Conservation (phyloP, 2,329 filamentous ascomycete species). For the Elsinoe ampelina region DNA sequence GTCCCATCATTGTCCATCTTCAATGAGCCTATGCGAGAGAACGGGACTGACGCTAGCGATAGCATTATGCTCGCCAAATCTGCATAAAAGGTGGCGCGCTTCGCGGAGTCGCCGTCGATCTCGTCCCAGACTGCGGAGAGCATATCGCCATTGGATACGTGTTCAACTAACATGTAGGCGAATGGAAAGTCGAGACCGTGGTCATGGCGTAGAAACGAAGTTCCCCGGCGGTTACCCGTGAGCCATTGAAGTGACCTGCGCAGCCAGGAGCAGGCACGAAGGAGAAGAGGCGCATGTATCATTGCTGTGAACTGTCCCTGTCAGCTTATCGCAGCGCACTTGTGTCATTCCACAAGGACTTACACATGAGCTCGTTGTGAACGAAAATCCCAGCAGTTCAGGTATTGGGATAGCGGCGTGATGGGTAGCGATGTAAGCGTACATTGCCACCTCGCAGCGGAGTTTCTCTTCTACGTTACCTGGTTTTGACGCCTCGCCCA, state of each 20-base stretch:
- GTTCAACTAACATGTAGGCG: too few species aligned
- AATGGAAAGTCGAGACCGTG: too few species aligned
- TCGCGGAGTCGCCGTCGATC: too few species aligned
- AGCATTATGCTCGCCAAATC: too few species aligned
- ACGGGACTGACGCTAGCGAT: too few species aligned
- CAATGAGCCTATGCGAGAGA: too few species aligned
- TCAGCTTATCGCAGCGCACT: neutral
- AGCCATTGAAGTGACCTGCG: neutral
- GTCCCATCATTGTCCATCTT: too few species aligned
- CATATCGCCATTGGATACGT: too few species aligned
- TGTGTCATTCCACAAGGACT: neutral
- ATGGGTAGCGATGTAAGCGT: slow-evolving; percentile 31
- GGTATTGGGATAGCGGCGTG: slow-evolving; percentile 32
- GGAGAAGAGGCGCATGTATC: neutral
- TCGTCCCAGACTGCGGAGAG: too few species aligned
- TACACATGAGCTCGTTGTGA: neutral
- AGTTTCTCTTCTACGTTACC: slow-evolving; percentile 42
- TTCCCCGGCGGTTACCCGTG: neutral
- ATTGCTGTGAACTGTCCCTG: neutral
- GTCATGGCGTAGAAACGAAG: slow-evolving; percentile 12
- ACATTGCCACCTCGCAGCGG: slow-evolving; percentile 32
- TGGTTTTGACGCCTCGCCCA: slow-evolving; percentile 30
- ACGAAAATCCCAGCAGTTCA: slow-evolving; percentile 26
- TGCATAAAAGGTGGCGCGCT: too few species aligned
- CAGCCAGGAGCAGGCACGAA: neutral